Conservation (phyloP, 1,139 yeast genomes). For the Scheffersomyces insectosa region DNA sequence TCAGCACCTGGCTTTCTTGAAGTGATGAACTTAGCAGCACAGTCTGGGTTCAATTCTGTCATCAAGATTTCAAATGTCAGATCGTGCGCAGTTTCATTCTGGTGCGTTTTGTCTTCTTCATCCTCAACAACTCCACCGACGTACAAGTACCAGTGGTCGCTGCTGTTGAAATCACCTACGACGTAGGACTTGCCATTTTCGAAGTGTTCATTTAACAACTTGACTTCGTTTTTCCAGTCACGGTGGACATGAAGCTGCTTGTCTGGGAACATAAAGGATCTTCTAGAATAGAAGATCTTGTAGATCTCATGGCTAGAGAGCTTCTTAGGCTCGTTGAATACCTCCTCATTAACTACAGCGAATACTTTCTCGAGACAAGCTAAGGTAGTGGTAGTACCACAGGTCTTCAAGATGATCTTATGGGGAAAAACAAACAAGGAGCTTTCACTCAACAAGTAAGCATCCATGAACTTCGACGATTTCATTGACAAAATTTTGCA, state of each 20-base stretch:
- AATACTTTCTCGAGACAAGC: constrained; percentile 71
- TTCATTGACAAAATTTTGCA: constrained; percentile 88
- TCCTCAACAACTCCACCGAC: constrained; percentile 47
- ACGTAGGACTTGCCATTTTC: constrained; percentile 67
- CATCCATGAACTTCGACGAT: constrained; percentile 66
- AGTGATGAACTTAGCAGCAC: constrained; percentile 63
- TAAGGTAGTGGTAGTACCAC: constrained; percentile 93
- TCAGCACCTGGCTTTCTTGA: constrained; percentile 55
- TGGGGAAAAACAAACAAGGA: constrained; percentile 88
- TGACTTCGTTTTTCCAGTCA: constrained; percentile 82
- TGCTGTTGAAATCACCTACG: constrained; percentile 72
- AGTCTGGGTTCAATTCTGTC: constrained; percentile 72
- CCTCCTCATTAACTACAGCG: constrained; percentile 41
- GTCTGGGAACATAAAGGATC: constrained; percentile 91
- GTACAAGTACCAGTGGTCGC: constrained; percentile 91
- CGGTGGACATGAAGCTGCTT: constrained; percentile 80
- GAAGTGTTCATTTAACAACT: constrained; percentile 65
- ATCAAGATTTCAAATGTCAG: constrained; percentile 88
- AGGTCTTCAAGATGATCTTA: constrained; percentile 84
- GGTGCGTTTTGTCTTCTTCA: constrained; percentile 10
- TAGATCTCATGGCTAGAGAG: constrained; percentile 45
- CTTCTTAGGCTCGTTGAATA: constrained; percentile 12
- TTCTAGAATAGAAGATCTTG: constrained; percentile 84
- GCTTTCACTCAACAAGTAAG: constrained; percentile 86
- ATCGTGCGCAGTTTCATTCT: constrained; percentile 35